A percentile compares a stretch with the other conserved stretches of the same genome.
Evolutionary conservation across 2,329 filamentous ascomycete species (phyloP).

Genomic region (Epichloe uncinata): DNA sequence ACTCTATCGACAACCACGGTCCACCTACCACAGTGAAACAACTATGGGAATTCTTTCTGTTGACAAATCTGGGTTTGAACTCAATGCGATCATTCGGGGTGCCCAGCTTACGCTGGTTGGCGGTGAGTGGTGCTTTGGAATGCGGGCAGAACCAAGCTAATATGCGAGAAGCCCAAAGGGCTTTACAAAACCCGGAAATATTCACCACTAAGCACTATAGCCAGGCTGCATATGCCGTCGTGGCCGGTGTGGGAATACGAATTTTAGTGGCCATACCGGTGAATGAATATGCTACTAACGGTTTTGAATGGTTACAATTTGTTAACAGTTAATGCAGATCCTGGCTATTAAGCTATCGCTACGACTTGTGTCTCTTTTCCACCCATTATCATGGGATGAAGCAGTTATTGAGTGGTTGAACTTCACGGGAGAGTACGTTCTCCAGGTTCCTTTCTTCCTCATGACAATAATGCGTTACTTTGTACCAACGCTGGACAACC

Average conservation of each 20-base stretch:
- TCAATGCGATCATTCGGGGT: slow-evolving; percentile 68
- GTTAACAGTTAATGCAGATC: slow-evolving; percentile 43
- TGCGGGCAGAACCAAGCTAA: not conserved
- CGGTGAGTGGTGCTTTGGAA: slow-evolving; percentile 37
- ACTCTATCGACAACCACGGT: too few species aligned
- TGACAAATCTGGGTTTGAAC: slow-evolving; percentile 44
- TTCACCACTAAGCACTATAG: slow-evolving; percentile 85
- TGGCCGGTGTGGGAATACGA: too few species aligned
- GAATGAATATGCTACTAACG: too few species aligned
- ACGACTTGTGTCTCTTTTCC: slow-evolving; percentile 61
- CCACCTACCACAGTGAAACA: too few species aligned
- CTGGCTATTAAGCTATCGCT: slow-evolving; percentile 52
- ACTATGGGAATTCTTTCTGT: too few species aligned
- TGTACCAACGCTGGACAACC: slow-evolving; percentile 78
- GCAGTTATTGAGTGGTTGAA: slow-evolving; percentile 57
- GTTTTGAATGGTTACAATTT: not conserved
- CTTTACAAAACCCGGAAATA: slow-evolving; percentile 74
- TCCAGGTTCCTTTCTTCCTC: slow-evolving; percentile 90
- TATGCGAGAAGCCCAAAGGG: slow-evolving; percentile 53
- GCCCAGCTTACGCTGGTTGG: slow-evolving; percentile 80
- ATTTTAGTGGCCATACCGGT: too few species aligned
- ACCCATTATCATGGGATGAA: slow-evolving; percentile 71
- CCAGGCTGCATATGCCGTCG: slow-evolving; percentile 30
- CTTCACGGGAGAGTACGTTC: slow-evolving; percentile 78
- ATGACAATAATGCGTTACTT: slow-evolving; percentile 89